Evolutionary conservation across 495 filamentous ascomycete genomes (phyloP).

Genomic region (Penicillium flavigenum): DNA sequence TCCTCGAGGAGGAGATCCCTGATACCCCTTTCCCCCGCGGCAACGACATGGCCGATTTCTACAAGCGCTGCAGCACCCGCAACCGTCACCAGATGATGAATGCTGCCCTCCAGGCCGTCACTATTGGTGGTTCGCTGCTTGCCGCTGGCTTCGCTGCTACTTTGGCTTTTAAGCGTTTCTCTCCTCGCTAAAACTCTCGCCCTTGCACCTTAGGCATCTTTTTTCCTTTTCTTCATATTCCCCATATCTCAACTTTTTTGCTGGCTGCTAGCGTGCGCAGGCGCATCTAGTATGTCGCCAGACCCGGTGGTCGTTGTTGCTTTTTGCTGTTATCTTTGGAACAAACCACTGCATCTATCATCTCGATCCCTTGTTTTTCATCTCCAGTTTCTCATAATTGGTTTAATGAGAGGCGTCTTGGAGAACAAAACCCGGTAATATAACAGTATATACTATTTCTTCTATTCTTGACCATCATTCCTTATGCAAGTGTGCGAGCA

Average conservation of each 20-base stretch:
- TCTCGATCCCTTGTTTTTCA: background rate
- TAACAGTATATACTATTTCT: background rate
- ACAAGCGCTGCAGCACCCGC: conserved; percentile 55
- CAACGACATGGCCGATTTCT: conserved; percentile 58
- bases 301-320: background rate
- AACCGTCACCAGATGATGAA: conserved; percentile 65
- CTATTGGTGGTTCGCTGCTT: conserved; percentile 47
- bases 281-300: conserved; percentile 14
- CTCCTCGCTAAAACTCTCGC: conserved; percentile 26
- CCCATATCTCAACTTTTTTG: conserved; percentile 4
- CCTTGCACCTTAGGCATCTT: conserved; percentile 7
- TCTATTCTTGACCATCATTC: background rate
- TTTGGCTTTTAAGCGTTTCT: conserved; percentile 46
- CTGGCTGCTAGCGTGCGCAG: conserved; percentile 21
- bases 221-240: conserved; percentile 11
- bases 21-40: conserved; percentile 46
- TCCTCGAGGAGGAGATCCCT: conserved; percentile 60
- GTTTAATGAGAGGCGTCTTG: background rate
- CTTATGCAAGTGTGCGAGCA: background rate
- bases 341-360: conserved; percentile 2
- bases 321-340: background rate
- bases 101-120: conserved; percentile 51
- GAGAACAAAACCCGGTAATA: background rate
- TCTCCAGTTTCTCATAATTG: background rate
- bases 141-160: conserved; percentile 42